Evolutionary conservation across 306 rosid genomes (phyloP).

Genomic region (Trichosanthes truncata): DNA sequence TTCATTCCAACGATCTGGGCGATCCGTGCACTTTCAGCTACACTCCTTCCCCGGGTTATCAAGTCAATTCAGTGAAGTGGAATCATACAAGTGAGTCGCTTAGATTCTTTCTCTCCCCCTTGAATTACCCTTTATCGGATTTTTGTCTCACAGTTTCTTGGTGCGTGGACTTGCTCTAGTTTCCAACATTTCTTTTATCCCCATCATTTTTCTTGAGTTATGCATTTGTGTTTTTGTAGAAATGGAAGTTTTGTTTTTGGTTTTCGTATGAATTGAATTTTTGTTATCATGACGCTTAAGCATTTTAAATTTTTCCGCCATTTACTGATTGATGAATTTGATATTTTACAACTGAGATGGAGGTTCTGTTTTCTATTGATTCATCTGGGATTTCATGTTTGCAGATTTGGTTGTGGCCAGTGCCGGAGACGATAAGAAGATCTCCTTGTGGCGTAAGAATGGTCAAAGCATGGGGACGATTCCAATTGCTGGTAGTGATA

Average conservation of each 20-base stretch:
- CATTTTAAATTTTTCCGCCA: background rate
- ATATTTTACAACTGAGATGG: background rate
- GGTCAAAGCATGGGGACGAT: constrained; percentile 96
- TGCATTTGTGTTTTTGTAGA: background rate
- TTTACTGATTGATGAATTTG: background rate
- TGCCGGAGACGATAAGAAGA: constrained; percentile 95
- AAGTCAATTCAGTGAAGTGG: constrained; percentile 91
- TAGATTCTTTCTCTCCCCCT: background rate
- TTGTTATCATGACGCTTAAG: background rate
- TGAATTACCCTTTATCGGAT: background rate
- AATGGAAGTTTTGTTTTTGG: background rate
- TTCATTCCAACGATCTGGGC: constrained; percentile 75
- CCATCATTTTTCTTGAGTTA: background rate
- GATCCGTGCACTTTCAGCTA: constrained; percentile 87
- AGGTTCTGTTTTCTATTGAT: background rate
- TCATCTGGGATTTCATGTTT: constrained; percentile 12
- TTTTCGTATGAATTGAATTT: too few relatives aligned
- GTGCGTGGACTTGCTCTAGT: background rate
- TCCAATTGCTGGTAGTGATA: constrained; percentile 67
- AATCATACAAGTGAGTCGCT: constrained; percentile 80
- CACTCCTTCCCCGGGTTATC: constrained; percentile 69
- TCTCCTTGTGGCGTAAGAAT: constrained; percentile 78
- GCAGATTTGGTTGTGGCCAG: constrained; percentile 95
- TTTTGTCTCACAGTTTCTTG: background rate
- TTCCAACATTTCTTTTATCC: background rate